A percentile compares a stretch with the other conserved stretches of the same genome.
Conservation (phyloP, 2,329 filamentous ascomycete species). For the Nigrograna mackinnonii region DNA sequence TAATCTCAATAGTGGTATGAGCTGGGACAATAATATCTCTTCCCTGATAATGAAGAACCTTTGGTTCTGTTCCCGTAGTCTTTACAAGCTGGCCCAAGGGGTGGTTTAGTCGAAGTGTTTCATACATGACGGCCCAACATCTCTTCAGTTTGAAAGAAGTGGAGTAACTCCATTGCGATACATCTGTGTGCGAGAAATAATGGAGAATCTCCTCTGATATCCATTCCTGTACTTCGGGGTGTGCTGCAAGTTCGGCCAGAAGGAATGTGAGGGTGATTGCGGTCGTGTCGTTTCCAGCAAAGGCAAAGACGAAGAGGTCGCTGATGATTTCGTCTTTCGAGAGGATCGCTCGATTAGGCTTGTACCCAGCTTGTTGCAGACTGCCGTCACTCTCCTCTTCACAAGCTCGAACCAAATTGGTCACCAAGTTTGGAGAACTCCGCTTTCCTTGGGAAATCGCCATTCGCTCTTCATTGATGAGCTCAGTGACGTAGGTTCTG, state of each 20-base stretch:
- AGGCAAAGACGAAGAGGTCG: conserved; percentile 53
- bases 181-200: conserved; percentile 9
- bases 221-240: conserved; percentile 53
- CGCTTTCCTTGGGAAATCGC: background rate
- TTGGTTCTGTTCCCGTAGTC: background rate
- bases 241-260: conserved; percentile 48
- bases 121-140: conserved; percentile 48
- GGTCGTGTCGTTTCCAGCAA: conserved; percentile 57
- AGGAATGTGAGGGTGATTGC: conserved; percentile 49
- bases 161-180: conserved; percentile 36
- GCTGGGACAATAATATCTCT: conserved; percentile 8
- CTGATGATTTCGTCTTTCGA: conserved; percentile 50
- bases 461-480: conserved; percentile 11
- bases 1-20: conserved; percentile 11
- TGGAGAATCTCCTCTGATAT: conserved; percentile 44
- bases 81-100: conserved; percentile 8
- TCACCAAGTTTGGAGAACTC: conserved; percentile 5
- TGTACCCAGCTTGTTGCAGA: background rate
- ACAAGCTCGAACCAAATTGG: conserved; percentile 10
- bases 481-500: conserved; percentile 4
- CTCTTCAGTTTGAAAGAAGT: conserved; percentile 49
- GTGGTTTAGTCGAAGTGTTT: conserved; percentile 13
- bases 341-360: conserved; percentile 14
- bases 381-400: background rate
- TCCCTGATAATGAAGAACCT: background rate